phyloP scores from a whole-genome alignment of 495 filamentous ascomycete genomes.

The Talaromyces borbonicus region DNA sequence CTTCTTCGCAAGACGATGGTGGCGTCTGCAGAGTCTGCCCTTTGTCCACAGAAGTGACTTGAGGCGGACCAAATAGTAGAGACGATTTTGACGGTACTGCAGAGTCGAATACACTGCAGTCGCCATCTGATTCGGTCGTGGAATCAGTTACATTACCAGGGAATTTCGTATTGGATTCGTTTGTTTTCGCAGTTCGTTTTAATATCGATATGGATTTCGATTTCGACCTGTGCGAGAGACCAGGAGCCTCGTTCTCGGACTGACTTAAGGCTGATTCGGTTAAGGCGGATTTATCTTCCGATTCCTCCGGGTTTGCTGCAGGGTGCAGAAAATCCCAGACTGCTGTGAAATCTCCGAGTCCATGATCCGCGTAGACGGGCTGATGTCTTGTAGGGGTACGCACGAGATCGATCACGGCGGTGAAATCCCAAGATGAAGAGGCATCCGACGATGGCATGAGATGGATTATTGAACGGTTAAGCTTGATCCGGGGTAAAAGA shows the following conservation, averaged over 20 bases:
- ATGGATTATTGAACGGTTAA: constrained; percentile 4
- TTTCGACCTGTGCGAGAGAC: too few relatives aligned
- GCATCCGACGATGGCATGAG: constrained; percentile 15
- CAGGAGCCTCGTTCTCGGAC: too few relatives aligned
- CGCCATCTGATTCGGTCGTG: constrained; percentile 28
- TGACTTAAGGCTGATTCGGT: too few relatives aligned
- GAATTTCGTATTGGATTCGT: background rate
- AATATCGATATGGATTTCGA: constrained; percentile 5
- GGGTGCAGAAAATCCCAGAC: constrained; percentile 26
- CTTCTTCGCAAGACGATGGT: constrained; percentile 33
- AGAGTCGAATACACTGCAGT: constrained; percentile 24
- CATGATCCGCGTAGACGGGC: constrained; percentile 5
- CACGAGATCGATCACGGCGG: constrained; percentile 39
- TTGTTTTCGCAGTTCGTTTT: constrained; percentile 6
- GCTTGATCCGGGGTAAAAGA: too few relatives aligned
- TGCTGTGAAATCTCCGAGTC: constrained; percentile 30
- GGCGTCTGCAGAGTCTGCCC: constrained; percentile 19
- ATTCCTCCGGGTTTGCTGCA: background rate
- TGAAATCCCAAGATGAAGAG: constrained; percentile 37
- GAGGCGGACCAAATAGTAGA: constrained; percentile 22
- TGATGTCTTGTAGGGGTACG: constrained; percentile 22
- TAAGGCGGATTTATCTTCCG: background rate
- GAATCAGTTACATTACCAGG: constrained; percentile 16
- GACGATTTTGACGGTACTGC: constrained; percentile 13
- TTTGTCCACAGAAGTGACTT: constrained; percentile 13